These are phyloP conservation scores for Solanum arcanum DNA, from an alignment of 257 asterid species.

Conservation along the genomic window DNA sequence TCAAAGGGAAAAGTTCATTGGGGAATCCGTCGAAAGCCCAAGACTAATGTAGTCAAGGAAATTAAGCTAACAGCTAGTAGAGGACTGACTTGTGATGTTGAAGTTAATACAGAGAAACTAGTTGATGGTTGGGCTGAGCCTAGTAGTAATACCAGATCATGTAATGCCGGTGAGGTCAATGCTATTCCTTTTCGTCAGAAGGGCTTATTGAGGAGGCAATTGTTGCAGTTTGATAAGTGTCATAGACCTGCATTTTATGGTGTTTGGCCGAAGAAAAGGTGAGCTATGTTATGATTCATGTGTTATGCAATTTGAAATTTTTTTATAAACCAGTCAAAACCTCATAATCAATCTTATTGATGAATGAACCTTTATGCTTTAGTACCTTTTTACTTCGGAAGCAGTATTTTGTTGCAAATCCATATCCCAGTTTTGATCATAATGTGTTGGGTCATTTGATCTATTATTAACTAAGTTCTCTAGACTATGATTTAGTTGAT, in stretches of 20 bases:
- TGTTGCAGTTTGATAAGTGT: conserved; percentile 88
- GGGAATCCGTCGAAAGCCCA: conserved; percentile 78
- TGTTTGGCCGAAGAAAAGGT: conserved; percentile 73
- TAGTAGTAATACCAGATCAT: conserved; percentile 12
- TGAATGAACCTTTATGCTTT: neutral
- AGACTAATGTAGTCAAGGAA: conserved; percentile 64
- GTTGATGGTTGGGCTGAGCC: conserved; percentile 47
- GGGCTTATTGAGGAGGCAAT: conserved; percentile 26
- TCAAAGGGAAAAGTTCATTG: conserved; percentile 43
- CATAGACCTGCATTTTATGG: conserved; percentile 96
- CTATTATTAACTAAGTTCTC: neutral
- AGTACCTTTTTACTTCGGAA: neutral
- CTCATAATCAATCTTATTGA: neutral
- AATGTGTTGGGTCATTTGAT: neutral
- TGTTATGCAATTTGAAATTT: neutral
- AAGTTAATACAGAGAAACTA: conserved; percentile 30
- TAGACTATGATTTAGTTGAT: neutral
- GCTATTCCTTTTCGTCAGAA: conserved; percentile 17
- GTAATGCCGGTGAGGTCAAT: conserved; percentile 12
- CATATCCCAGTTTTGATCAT: neutral
- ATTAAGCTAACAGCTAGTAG: conserved; percentile 60
- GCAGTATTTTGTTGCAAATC: neutral
- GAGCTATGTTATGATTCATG: conserved; percentile 1
- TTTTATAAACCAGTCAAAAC: neutral
- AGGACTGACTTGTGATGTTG: conserved; percentile 41